phyloP scores from a whole-genome alignment of 2,329 filamentous ascomycete genomes.

The Rutstroemia sp. region DNA sequence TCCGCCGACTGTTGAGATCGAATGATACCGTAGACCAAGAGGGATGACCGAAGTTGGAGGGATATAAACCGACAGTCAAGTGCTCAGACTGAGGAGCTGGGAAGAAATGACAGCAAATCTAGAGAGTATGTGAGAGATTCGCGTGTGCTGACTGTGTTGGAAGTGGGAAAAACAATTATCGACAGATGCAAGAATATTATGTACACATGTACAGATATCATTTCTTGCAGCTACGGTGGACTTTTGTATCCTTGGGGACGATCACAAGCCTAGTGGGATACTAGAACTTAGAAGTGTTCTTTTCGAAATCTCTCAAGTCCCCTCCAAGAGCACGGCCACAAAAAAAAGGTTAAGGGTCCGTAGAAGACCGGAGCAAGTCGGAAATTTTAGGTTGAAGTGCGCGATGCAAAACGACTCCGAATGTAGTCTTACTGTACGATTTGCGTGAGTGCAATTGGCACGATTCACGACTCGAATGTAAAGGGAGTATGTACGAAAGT shows the following conservation, averaged over 20 bases:
- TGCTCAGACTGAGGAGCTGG: conserved; percentile 18
- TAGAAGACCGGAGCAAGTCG: no score
- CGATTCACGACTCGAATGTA: no score
- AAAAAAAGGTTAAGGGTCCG: no score
- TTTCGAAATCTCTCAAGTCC: no score
- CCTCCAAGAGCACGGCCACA: no score
- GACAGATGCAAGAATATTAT: conserved; percentile 5
- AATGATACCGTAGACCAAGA: not conserved
- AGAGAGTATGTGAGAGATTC: not conserved
- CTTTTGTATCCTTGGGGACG: not conserved
- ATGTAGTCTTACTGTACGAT: no score
- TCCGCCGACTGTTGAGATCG: not conserved
- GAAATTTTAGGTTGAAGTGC: no score
- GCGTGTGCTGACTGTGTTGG: not conserved
- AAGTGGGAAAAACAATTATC: not conserved
- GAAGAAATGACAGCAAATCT: not conserved
- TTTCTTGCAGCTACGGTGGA: not conserved
- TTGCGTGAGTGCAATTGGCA: no score
- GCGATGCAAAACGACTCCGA: no score
- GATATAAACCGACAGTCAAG: not conserved
- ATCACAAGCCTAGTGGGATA: not conserved
- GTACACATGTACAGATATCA: conserved; percentile 2
- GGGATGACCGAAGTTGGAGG: not conserved
- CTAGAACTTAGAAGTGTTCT: no score
- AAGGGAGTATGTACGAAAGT: no score